phyloP scores from a whole-genome alignment of 495 filamentous ascomycete species.

The Podospora tetraspora region DNA sequence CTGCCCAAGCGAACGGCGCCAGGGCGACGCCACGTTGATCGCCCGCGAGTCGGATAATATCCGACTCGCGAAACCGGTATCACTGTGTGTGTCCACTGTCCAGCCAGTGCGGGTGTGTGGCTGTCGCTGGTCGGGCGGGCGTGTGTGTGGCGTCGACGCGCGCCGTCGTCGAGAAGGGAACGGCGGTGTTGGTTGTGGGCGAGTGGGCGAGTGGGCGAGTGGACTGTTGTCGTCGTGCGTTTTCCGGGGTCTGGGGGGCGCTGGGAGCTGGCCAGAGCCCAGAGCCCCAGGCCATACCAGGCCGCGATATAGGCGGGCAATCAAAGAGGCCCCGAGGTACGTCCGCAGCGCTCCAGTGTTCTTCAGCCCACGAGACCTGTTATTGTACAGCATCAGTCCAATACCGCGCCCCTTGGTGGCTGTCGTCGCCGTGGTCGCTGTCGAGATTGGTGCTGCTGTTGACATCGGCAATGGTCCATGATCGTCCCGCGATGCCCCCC shows the following conservation, averaged over 20 bases:
- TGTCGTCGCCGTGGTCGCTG: not conserved
- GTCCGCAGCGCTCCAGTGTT: constrained; percentile 22
- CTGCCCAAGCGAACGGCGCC: constrained; percentile 27
- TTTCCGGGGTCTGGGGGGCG: not conserved
- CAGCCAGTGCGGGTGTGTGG: not conserved
- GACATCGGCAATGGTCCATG: not conserved
- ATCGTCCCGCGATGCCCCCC: constrained; percentile 2
- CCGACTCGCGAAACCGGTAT: constrained; percentile 29
- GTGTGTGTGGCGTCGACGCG: constrained; percentile 19
- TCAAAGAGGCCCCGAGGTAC: constrained; percentile 36
- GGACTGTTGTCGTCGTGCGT: not conserved
- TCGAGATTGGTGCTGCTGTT: not conserved
- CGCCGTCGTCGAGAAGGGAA: constrained; percentile 5
- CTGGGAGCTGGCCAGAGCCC: constrained; percentile 10
- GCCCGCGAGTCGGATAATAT: constrained; percentile 29
- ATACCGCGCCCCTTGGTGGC: not conserved
- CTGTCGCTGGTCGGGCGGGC: not conserved
- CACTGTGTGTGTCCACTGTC: constrained; percentile 9
- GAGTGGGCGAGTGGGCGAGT: not conserved
- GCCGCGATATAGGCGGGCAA: constrained; percentile 30
- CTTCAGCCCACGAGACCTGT: constrained; percentile 17
- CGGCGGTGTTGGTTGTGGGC: constrained; percentile 9
- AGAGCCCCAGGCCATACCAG: constrained; percentile 14
- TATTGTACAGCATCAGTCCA: constrained; percentile 12
- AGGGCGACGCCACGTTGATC: constrained; percentile 33